Conservation (phyloP, 352 stramenopile species). For the Phytophthora pistaciae region DNA sequence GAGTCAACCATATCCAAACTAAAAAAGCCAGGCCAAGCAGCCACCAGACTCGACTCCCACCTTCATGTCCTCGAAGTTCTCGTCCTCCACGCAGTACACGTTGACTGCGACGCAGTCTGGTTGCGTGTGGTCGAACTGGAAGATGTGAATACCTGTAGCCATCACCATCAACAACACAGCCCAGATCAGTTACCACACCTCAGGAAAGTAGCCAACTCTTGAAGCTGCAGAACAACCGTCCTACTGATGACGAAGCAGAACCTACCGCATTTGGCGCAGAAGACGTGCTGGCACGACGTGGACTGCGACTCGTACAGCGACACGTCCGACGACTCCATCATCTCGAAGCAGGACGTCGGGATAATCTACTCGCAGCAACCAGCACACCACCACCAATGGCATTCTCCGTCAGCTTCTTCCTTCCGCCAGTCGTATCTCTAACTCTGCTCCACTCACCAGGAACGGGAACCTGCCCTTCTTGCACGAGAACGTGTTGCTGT, state of each 20-base stretch:
- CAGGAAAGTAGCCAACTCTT: conserved; percentile 18
- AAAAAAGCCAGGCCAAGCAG: conserved; percentile 16
- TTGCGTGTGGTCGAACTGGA: conserved; percentile 82
- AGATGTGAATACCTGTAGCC: conserved; percentile 78
- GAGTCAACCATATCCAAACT: conserved; percentile 20
- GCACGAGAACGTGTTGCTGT: conserved; percentile 85
- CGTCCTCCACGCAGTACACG: conserved; percentile 82
- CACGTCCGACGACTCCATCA: conserved; percentile 71
- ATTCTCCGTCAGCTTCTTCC: conserved; percentile 2
- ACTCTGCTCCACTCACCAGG: conserved; percentile 47
- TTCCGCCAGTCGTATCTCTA: not conserved
- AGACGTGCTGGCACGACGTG: conserved; percentile 78
- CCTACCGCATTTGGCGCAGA: conserved; percentile 82
- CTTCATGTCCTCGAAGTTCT: conserved; percentile 87
- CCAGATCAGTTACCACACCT: conserved; percentile 4
- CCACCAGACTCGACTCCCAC: conserved; percentile 30
- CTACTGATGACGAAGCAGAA: conserved; percentile 19
- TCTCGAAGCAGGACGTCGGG: conserved; percentile 82
- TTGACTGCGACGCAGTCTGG: conserved; percentile 81
- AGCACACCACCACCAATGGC: conserved; percentile 1
- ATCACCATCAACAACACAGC: not conserved
- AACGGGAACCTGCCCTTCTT: conserved; percentile 87
- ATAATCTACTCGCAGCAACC: conserved; percentile 51
- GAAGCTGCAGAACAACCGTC: conserved; percentile 1
- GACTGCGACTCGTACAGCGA: conserved; percentile 80